Evolutionary conservation across 495 filamentous ascomycete species (phyloP), one percentile per base, ranked within the genome.

Genomic region (Cladorrhinum samala): DNA sequence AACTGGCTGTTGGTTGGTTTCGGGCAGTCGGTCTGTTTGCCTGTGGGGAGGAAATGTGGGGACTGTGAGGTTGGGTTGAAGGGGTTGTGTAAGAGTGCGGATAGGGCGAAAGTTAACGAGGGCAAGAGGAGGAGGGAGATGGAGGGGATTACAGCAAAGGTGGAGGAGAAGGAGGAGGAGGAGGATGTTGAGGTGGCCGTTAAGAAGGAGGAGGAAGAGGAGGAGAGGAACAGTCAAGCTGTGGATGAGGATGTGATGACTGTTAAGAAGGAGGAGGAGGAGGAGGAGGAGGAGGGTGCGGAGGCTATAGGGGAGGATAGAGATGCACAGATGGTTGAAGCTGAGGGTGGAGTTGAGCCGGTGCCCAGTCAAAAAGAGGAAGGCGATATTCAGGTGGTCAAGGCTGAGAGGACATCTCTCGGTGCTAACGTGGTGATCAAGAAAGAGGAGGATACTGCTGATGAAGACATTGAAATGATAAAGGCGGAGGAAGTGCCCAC

Each of bases 1-100:
- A 96, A 96, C 64, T 84, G 87, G 71, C 68, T 96, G 66, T 76
- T 97, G 46, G 92, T 97, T 40, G 92, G 92, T 1, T 79, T 96
- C 54, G 92, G 92, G 2, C 92, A 95, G 79, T 68, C 84, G 8
- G 83, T 91, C 3, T 96, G 93, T 70, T 65, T 89, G 56, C 89
- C 91, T 1, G 83, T 94, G 1, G 87, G 86, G 1, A 73, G 86
- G 36, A 79, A 77, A 49, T 96, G 91, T 66, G 89, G 87, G 30
- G 86, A 91, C 25, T 97, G 91, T 68, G 81, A 83, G 58, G 66
- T 96, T 17, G 86, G 85, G 19, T 70, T 83, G 30, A 78, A 74
- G 50, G 84, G 86, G 25, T 65, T 96, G 54, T 98, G 92, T 66
- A 85, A 80, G 59, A 81, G 83, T 40, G 91, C 86, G 14, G 82